Conservation (phyloP, 495 filamentous ascomycete species). For the Daldinia loculata region DNA sequence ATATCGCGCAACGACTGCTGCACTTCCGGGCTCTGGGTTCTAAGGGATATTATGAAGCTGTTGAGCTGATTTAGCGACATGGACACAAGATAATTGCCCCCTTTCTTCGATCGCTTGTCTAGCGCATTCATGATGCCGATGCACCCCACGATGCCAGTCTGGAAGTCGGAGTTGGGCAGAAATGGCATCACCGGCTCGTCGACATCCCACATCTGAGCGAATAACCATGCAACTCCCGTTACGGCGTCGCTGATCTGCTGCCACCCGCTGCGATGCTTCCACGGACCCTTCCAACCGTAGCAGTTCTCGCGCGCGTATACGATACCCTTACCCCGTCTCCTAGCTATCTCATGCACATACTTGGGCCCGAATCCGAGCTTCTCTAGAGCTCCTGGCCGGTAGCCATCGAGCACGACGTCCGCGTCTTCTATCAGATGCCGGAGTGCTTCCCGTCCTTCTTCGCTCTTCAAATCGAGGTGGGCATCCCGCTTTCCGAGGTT, state of each 20-base stretch:
- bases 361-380: constrained; percentile 61
- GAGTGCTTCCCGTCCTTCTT: constrained; percentile 54
- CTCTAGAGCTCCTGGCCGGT: constrained; percentile 60
- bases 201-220: constrained; percentile 66
- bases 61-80: constrained; percentile 68
- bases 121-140: constrained; percentile 64
- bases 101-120: constrained; percentile 58
- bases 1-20: constrained; percentile 34
- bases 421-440: constrained; percentile 58
- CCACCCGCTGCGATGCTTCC: constrained; percentile 61
- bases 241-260: constrained; percentile 66
- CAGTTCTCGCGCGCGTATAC: constrained; percentile 65
- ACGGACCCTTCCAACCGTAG: constrained; percentile 66
- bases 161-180: constrained; percentile 73
- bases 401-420: constrained; percentile 68
- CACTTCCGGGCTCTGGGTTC: constrained; percentile 54
- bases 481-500: constrained; percentile 68
- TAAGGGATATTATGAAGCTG: constrained; percentile 64
- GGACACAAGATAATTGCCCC: constrained; percentile 64
- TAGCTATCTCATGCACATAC: constrained; percentile 59
- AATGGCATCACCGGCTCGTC: constrained; percentile 67
- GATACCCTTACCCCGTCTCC: constrained; percentile 55
- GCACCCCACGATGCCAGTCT: constrained; percentile 62
- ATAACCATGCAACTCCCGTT: constrained; percentile 62
- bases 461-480: constrained; percentile 58